Evolutionary conservation across 202 grass and related monocot genomes (phyloP).

Genomic region (Musa balbisiana): DNA sequence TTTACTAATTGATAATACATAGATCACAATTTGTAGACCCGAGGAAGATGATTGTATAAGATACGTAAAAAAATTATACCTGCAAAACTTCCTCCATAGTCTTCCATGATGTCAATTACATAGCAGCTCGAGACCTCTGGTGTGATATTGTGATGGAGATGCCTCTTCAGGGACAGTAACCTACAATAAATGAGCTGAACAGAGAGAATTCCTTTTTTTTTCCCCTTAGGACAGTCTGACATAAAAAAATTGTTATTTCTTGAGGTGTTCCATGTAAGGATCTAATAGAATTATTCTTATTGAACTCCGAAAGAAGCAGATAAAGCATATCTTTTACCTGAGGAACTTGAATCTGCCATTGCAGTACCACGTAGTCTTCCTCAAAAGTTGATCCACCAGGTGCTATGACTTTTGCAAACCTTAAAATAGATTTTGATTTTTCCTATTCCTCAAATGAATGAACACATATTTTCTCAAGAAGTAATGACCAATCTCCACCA

Average conservation of each 20-base stretch:
- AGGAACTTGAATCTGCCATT: not conserved
- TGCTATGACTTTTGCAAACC: not conserved
- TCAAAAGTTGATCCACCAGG: not conserved
- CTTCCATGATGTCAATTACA: not conserved
- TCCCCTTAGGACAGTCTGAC: not conserved
- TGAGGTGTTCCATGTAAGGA: not conserved
- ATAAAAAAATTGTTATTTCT: not conserved
- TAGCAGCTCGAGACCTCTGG: not conserved
- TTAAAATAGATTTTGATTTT: not conserved
- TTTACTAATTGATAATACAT: not conserved
- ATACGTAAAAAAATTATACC: no score
- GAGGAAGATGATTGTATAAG: not conserved
- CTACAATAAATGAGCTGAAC: not conserved
- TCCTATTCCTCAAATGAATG: not conserved
- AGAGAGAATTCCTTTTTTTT: not conserved
- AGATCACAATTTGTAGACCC: not conserved
- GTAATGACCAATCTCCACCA: conserved; percentile 50
- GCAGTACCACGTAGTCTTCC: not conserved
- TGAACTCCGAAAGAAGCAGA: not conserved
- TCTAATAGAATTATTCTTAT: not conserved
- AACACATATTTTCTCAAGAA: conserved; percentile 59
- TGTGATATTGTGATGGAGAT: not conserved
- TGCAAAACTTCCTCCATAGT: not conserved
- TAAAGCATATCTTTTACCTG: not conserved
- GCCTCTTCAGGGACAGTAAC: not conserved